Base-by-base conservation (phyloP, 2,329 filamentous ascomycete species). In the Aciculosporium take region DNA sequence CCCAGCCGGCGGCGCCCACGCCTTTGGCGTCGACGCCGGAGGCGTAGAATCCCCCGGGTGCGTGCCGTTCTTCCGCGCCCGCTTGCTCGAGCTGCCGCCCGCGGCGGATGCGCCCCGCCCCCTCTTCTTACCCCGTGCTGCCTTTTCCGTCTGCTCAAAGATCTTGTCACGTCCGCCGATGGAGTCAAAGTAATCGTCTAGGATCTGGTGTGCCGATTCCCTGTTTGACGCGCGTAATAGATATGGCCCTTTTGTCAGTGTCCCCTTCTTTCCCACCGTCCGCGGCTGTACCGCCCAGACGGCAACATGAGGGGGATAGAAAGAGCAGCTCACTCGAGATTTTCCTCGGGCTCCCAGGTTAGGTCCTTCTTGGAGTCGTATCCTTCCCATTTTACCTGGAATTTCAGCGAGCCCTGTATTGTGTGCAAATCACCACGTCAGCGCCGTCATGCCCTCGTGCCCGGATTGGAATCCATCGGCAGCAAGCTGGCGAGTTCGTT, bases 301-400 rank as follows among this genome's bases (percentile, higher is more conserved):
- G n/a, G n/a, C n/a, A n/a, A n/a, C n/a, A n/a, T n/a, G n/a, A n/a
- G n/a, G n/a, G n/a, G n/a, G n/a, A n/a, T n/a, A n/a, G n/a, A n/a
- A n/a, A n/a, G 10, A 5, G 18, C 6, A 15, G 45, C 54, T 38
- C 48, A 61, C 59, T 48, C 33, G 6, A 62, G 50, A 44, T 87
- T 88, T 9, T 76, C 74, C 51, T 84, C 79, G 0, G 81, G 79
- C 55, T 91, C 84, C 84, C 83, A 89, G 0, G 84, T 91, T 52
- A 74, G 62, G 49, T 91, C 84, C 0, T 65, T 58, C 46, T 78
- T 76, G 46, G 78, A 72, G 0, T 83, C 74, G 46, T 80, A 91
- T 3, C 84, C 84, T 48, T 84, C 75, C 84, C 84, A 91, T 53
- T 89, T 87, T 28, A 91, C 81, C 39, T 80, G 69, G 53, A 81